These are phyloP conservation scores for Silene coronaria DNA, from an alignment of 179 eudicot genomes.

Conservation along the genomic window DNA sequence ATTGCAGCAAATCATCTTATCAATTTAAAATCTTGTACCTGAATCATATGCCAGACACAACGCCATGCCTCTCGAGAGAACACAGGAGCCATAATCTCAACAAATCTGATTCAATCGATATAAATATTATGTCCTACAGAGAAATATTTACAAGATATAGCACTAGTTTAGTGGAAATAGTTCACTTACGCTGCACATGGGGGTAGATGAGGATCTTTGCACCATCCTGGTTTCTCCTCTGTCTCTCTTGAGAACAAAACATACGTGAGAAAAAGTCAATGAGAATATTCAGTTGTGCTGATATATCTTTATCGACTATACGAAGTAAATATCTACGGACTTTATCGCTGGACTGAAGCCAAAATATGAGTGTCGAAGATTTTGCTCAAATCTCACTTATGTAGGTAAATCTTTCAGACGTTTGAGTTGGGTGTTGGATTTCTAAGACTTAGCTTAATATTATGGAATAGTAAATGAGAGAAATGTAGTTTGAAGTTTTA, in stretches of 20 bases:
- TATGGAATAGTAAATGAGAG: too few species aligned
- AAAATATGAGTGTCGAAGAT: background rate
- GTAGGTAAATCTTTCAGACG: too few species aligned
- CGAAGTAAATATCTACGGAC: background rate
- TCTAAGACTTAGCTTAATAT: too few species aligned
- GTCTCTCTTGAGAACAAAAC: conserved; percentile 27
- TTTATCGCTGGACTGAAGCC: background rate
- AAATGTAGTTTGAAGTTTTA: too few species aligned
- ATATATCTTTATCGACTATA: background rate
- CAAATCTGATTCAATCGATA: conserved; percentile 31
- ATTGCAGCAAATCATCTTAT: background rate
- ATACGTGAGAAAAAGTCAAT: background rate
- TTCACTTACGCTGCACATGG: conserved; percentile 39
- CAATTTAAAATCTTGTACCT: conserved; percentile 26
- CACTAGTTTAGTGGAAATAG: background rate
- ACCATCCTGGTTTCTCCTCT: conserved; percentile 44
- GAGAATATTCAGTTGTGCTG: background rate
- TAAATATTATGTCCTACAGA: background rate
- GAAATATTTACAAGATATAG: too few species aligned
- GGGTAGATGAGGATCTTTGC: conserved; percentile 30
- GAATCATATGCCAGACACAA: conserved; percentile 58
- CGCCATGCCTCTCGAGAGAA: conserved; percentile 56
- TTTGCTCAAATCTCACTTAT: background rate
- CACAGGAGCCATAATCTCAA: conserved; percentile 66
- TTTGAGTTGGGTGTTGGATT: too few species aligned